phyloP scores from a whole-genome alignment of 192 early-diverging fungal genomes.

The Entomortierella chlamydospora region DNA sequence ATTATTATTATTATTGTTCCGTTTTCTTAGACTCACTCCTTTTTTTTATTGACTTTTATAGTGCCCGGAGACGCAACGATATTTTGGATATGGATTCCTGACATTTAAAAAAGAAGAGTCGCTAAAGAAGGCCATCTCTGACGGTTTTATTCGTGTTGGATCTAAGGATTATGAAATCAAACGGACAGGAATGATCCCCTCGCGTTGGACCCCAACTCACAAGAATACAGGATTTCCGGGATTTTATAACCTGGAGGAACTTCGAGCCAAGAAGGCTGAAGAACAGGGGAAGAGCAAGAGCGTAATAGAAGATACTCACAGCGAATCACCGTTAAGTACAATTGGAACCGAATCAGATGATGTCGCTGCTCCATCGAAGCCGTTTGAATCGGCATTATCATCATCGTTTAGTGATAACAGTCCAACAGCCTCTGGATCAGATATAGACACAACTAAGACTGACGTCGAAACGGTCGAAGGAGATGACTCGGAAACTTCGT shows the following conservation, averaged over 20 bases:
- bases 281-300: not conserved
- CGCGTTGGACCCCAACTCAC: not conserved
- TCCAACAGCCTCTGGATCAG: not conserved
- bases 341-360: not conserved
- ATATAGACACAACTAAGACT: not conserved
- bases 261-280: slow-evolving; percentile 11
- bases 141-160: slow-evolving; percentile 42
- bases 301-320: not conserved
- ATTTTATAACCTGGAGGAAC: slow-evolving; percentile 30
- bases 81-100: slow-evolving; percentile 51
- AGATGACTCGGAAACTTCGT: not conserved
- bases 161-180: slow-evolving; percentile 39
- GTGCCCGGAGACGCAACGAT: slow-evolving; percentile 47
- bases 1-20: not conserved
- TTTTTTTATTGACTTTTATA: not conserved
- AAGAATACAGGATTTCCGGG: slow-evolving; percentile 33
- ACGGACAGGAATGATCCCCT: slow-evolving; percentile 20
- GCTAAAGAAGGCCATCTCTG: slow-evolving; percentile 26
- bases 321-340: not conserved
- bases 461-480: not conserved
- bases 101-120: slow-evolving; percentile 48
- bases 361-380: not conserved
- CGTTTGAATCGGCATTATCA: slow-evolving; percentile 14
- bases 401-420: not conserved
- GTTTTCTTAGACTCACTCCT: not conserved